phyloP scores from a whole-genome alignment of 768 basidiomycete species.

The Boletus insuetus region DNA sequence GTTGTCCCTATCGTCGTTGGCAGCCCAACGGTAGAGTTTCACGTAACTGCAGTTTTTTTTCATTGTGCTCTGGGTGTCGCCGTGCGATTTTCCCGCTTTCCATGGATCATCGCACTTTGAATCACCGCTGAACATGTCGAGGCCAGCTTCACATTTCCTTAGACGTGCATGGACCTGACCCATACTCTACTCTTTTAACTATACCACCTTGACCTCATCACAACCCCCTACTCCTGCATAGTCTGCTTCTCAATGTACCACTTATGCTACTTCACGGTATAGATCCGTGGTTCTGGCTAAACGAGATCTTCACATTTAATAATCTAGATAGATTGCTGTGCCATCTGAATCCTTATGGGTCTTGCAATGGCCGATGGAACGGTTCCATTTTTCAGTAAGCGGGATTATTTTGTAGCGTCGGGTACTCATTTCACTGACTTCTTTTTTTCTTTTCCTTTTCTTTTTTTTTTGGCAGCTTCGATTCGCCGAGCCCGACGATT shows the following conservation, averaged over 20 bases:
- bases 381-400: constrained; percentile 22
- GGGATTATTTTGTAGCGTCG: constrained; percentile 9
- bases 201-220: constrained; percentile 27
- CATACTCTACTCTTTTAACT: constrained; percentile 29
- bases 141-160: constrained; percentile 17
- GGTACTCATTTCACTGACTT: constrained; percentile 14
- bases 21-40: constrained; percentile 46
- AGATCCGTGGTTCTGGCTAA: constrained; percentile 24
- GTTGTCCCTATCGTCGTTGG: constrained; percentile 67
- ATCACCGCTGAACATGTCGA: constrained; percentile 13
- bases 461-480: constrained; percentile 4
- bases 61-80: constrained; percentile 6
- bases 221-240: constrained; percentile 28
- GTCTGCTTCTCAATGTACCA: constrained; percentile 30
- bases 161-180: constrained; percentile 23
- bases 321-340: constrained; percentile 24
- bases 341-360: constrained; percentile 16
- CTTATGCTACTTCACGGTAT: constrained; percentile 23
- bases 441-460: neutral
- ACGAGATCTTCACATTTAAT: constrained; percentile 21
- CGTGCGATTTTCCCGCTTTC: constrained; percentile 12
- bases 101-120: constrained; percentile 9
- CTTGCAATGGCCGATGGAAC: neutral
- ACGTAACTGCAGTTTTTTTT: neutral
- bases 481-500: neutral